phyloP scores from a whole-genome alignment of 441 rosid genomes.

The Populus trichocarpa region DNA sequence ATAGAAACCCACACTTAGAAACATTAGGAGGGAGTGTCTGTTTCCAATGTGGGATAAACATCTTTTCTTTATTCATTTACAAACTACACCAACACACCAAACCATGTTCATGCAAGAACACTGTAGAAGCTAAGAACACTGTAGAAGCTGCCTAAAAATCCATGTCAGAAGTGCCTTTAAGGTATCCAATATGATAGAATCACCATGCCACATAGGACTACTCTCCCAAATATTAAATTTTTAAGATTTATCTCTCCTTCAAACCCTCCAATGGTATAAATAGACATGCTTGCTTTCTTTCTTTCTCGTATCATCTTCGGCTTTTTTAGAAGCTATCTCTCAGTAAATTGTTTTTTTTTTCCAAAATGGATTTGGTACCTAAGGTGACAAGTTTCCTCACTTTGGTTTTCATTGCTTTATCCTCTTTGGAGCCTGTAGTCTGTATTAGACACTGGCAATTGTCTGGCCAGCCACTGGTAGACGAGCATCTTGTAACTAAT shows the following conservation, averaged over 20 bases:
- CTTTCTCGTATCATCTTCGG: constrained; percentile 27
- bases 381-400: constrained; percentile 14
- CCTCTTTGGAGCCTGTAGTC: constrained; percentile 18
- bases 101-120: constrained; percentile 22
- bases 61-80: no score
- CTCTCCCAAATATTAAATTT: constrained; percentile 23
- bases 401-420: constrained; percentile 15
- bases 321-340: background rate
- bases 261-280: constrained; percentile 40
- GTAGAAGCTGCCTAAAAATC: constrained; percentile 26
- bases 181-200: constrained; percentile 9
- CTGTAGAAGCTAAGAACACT: no score
- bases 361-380: constrained; percentile 16
- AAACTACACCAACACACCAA: constrained; percentile 26
- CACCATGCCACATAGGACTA: constrained; percentile 36
- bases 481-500: constrained; percentile 51
- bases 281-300: constrained; percentile 20
- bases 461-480: constrained; percentile 12
- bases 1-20: no score
- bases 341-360: constrained; percentile 6
- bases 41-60: no score
- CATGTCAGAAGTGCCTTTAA: constrained; percentile 30
- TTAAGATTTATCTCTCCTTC: constrained; percentile 1
- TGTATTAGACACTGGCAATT: constrained; percentile 31
- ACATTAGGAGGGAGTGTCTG: no score